Evolutionary conservation across 2,329 filamentous ascomycete species (phyloP).

Genomic region (Fusarium palustre): DNA sequence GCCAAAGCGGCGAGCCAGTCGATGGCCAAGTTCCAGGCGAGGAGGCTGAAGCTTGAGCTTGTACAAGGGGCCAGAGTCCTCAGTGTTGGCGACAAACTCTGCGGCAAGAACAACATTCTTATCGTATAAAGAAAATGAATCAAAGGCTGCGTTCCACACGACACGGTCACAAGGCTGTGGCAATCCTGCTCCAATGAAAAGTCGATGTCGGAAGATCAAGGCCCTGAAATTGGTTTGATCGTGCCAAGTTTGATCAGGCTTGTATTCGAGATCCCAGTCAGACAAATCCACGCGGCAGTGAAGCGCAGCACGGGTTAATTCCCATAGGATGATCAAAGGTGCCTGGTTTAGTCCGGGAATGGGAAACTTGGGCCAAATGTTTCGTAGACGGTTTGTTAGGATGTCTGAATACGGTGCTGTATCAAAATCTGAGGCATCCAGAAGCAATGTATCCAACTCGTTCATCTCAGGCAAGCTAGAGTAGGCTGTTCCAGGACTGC

Average conservation of each 20-base stretch:
- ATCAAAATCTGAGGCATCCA: neutral
- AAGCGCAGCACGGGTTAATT: constrained; percentile 61
- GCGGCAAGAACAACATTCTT: constrained; percentile 59
- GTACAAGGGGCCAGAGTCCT: constrained; percentile 57
- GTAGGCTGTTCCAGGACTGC: constrained; percentile 33
- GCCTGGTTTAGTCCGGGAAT: constrained; percentile 54
- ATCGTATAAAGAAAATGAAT: constrained; percentile 50
- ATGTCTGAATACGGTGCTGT: neutral
- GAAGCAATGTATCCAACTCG: constrained; percentile 13
- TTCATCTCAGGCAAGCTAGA: constrained; percentile 38
- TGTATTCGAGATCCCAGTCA: constrained; percentile 52
- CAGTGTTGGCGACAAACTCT: constrained; percentile 54
- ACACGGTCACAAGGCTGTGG: constrained; percentile 59
- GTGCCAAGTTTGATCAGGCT: constrained; percentile 53
- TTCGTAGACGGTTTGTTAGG: constrained; percentile 47
- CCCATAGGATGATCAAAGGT: constrained; percentile 65
- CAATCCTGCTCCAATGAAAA: constrained; percentile 59
- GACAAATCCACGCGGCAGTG: constrained; percentile 59
- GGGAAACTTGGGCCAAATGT: constrained; percentile 59
- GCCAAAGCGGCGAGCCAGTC: constrained; percentile 67
- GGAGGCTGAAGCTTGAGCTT: constrained; percentile 61
- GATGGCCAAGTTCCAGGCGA: constrained; percentile 61
- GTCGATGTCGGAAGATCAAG: constrained; percentile 53
- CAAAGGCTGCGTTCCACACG: constrained; percentile 61
- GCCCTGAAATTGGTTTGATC: constrained; percentile 60